These are phyloP conservation scores for Juglanconis oblonga DNA, from an alignment of 2,329 filamentous ascomycete genomes.

Conservation along the genomic window DNA sequence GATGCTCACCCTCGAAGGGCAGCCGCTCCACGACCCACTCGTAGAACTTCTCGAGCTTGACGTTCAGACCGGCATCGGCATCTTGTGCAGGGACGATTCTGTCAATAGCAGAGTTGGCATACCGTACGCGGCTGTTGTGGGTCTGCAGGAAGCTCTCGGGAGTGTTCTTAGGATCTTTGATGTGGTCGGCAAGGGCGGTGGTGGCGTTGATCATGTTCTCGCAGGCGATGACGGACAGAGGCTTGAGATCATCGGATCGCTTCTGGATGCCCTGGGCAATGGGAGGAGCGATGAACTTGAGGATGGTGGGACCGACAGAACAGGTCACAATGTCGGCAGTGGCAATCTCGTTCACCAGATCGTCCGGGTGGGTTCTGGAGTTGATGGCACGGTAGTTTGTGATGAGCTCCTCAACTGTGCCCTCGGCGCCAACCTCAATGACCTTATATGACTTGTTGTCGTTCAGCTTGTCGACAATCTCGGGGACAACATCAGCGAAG, in stretches of 20 bases:
- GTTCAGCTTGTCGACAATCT: conserved; percentile 77
- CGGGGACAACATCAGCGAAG: conserved; percentile 91
- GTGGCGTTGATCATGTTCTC: conserved; percentile 97
- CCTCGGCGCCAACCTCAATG: conserved; percentile 85
- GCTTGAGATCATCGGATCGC: conserved; percentile 61
- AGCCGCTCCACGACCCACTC: conserved; percentile 95
- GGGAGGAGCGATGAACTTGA: conserved; percentile 92
- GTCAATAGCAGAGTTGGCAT: conserved; percentile 97
- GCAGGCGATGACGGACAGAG: conserved; percentile 90
- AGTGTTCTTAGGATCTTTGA: conserved; percentile 73
- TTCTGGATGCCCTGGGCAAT: conserved; percentile 91
- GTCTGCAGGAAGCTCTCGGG: conserved; percentile 62
- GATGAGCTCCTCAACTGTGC: conserved; percentile 77
- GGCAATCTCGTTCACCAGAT: conserved; percentile 80
- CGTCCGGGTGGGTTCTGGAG: conserved; percentile 78
- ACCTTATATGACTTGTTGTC: conserved; percentile 77
- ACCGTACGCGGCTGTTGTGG: conserved; percentile 74
- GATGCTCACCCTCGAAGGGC: conserved; percentile 73
- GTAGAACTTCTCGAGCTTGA: conserved; percentile 97
- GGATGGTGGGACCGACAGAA: conserved; percentile 92
- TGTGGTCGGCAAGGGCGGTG: conserved; percentile 78
- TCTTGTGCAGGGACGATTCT: conserved; percentile 94
- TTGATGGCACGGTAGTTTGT: conserved; percentile 97
- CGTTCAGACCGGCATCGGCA: conserved; percentile 74
- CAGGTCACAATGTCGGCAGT: conserved; percentile 91